Base-by-base conservation (phyloP, 192 early-diverging fungal genomes). In the Backusella circina region DNA sequence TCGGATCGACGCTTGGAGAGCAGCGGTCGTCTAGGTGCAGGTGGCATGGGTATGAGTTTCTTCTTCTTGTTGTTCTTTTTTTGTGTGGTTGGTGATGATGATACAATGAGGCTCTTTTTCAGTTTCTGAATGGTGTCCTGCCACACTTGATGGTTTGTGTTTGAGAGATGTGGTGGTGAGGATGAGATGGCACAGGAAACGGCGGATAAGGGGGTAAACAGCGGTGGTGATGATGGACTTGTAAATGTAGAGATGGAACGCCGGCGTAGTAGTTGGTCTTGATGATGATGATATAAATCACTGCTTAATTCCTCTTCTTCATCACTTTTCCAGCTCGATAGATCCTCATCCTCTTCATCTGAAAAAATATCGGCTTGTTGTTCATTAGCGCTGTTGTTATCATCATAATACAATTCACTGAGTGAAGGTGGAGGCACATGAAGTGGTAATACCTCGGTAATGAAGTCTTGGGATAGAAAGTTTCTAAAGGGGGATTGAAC, bases 361-460 rank as follows among this genome's bases (percentile, higher is more conserved):
- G 26, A 70, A 12, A 39, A 26, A 4, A 30, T 41, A 47, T 70
- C 69, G 15, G 23, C 26, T 37, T 41, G 69, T 28, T 41, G 16
- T 37, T 38, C 37, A 13, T 50, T 65, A 26, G 30, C 31, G n/a
- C 67, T 73, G 23, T 35, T n/a, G n/a, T n/a, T n/a, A n/a, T n/a
- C n/a, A n/a, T n/a, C 15, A 30, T 67, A 35, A n/a, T 21, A 54
- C 13, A 71, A 41, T 33, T 75, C 79, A 74, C 79, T 81, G 10
- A 81, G 57, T 10, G 79, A 77, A 5, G 79, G 79, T 23, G 79
- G 79, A 18, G 79, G 79, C 67, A 81, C 73, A 76, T 81, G 79
- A 18, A 81, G 38, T 26, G 79, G 79, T 71, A 81, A 71, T 18
- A 81, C 69, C 54, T 74, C 66, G 7, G 79, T 81, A 28, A 81